phyloP scores from a whole-genome alignment of 169 alveolate species.

The Eimeria praecox region DNA sequence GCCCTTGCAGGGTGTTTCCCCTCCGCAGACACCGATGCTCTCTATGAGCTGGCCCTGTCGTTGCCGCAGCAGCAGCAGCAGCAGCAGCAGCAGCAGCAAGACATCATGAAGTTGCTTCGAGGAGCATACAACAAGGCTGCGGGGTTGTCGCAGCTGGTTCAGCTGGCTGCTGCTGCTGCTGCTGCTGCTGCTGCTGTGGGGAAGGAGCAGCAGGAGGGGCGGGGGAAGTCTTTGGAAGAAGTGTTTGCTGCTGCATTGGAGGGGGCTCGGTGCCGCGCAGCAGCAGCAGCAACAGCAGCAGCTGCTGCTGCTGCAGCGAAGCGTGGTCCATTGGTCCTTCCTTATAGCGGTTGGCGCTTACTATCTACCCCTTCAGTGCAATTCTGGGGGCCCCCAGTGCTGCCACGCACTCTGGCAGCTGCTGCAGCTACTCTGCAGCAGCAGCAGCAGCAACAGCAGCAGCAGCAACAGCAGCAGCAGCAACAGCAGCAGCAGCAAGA shows the following conservation, averaged over 20 bases:
- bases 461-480: background rate
- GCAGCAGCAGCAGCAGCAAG: conserved; percentile 46
- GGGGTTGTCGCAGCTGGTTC: conserved; percentile 31
- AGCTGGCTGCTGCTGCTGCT: conserved; percentile 31
- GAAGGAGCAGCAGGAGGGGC: conserved; percentile 17
- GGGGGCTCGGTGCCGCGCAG: conserved; percentile 49
- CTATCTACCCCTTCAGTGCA: background rate
- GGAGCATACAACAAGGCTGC: conserved; percentile 39
- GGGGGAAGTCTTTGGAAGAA: background rate
- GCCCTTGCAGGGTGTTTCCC: conserved; percentile 52
- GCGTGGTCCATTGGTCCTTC: conserved; percentile 5
- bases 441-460: background rate
- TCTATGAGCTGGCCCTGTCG: conserved; percentile 19
- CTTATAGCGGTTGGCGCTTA: background rate
- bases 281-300: conserved; percentile 35
- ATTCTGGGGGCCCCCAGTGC: background rate
- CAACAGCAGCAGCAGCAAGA: background rate
- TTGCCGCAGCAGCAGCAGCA: conserved; percentile 36
- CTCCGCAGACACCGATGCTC: conserved; percentile 13
- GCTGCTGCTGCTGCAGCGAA: conserved; percentile 22
- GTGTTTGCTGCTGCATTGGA: conserved; percentile 10
- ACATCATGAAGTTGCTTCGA: conserved; percentile 3
- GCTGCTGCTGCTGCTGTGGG: background rate
- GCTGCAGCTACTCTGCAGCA: background rate
- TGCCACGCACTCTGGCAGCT: conserved; percentile 27